These are phyloP conservation scores for Helicostylum pulchrum DNA, from an alignment of 192 early-diverging fungal genomes.

Conservation along the genomic window DNA sequence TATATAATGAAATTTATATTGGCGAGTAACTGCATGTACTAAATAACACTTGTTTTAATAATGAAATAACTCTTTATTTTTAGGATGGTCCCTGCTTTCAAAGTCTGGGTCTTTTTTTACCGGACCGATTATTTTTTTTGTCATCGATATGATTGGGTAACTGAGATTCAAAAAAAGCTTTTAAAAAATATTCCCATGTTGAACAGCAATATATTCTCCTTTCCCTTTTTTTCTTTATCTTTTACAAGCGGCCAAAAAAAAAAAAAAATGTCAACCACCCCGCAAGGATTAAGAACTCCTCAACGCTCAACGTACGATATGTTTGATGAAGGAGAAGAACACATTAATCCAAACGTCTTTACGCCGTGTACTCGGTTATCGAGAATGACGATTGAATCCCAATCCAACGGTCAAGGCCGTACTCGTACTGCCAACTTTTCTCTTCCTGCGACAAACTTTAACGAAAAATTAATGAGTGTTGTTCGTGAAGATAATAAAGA, in stretches of 20 bases:
- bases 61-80: too few species aligned
- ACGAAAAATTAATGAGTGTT: slow-evolving; percentile 7
- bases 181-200: neutral
- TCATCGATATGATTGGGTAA: too few species aligned
- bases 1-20: too few species aligned
- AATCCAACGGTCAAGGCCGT: slow-evolving; percentile 1
- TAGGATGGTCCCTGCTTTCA: too few species aligned
- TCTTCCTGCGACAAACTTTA: slow-evolving; percentile 3
- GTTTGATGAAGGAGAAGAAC: neutral
- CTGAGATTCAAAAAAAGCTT: too few species aligned
- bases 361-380: slow-evolving; percentile 14
- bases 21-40: too few species aligned
- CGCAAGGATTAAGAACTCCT: neutral
- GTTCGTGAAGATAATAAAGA: slow-evolving; percentile 4
- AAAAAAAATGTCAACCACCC: too few species aligned
- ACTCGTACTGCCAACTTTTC: neutral
- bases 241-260: neutral
- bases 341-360: neutral
- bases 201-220: neutral
- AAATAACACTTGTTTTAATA: too few species aligned
- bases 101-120: too few species aligned
- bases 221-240: neutral
- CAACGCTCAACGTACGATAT: neutral
- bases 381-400: slow-evolving; percentile 14
- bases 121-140: too few species aligned